Conservation (phyloP, 768 basidiomycete genomes). For the Mrakia blollopis region DNA sequence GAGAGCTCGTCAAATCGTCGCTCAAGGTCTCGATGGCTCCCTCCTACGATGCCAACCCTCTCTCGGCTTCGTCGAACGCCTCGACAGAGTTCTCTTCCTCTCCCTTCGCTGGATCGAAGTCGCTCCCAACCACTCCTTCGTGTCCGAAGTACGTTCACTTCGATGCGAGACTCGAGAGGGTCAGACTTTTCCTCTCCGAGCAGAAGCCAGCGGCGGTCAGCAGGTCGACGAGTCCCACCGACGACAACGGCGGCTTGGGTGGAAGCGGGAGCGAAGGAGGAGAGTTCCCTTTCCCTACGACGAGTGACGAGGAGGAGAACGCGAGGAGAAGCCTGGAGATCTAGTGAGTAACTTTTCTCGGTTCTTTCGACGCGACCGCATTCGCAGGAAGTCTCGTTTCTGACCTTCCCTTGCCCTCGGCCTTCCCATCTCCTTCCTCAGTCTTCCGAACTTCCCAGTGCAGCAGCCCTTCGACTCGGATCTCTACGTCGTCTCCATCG, state of each 20-base stretch:
- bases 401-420: slow-evolving; percentile 30
- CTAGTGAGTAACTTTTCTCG: slow-evolving; percentile 35
- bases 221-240: slow-evolving; percentile 80
- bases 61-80: slow-evolving; percentile 38
- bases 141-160: slow-evolving; percentile 84
- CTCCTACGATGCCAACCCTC: slow-evolving; percentile 28
- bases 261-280: slow-evolving; percentile 42
- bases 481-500: slow-evolving; percentile 48
- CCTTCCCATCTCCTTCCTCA: slow-evolving; percentile 35
- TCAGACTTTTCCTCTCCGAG: slow-evolving; percentile 89
- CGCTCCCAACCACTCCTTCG: slow-evolving; percentile 76
- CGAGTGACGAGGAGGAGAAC: slow-evolving; percentile 38
- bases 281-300: slow-evolving; percentile 45
- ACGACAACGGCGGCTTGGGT: slow-evolving; percentile 52
- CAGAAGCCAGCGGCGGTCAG: slow-evolving; percentile 93
- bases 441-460: slow-evolving; percentile 25
- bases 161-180: slow-evolving; percentile 82
- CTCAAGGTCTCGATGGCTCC: slow-evolving; percentile 54
- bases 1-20: slow-evolving; percentile 86
- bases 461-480: slow-evolving; percentile 40
- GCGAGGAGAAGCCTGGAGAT: slow-evolving; percentile 17
- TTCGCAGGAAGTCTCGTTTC: background rate
- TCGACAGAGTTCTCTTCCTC: slow-evolving; percentile 47
- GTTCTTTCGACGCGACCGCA: background rate
- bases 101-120: slow-evolving; percentile 47